phyloP scores from a whole-genome alignment of 2,329 filamentous ascomycete genomes.

The Cucurbitaria berberidis region DNA sequence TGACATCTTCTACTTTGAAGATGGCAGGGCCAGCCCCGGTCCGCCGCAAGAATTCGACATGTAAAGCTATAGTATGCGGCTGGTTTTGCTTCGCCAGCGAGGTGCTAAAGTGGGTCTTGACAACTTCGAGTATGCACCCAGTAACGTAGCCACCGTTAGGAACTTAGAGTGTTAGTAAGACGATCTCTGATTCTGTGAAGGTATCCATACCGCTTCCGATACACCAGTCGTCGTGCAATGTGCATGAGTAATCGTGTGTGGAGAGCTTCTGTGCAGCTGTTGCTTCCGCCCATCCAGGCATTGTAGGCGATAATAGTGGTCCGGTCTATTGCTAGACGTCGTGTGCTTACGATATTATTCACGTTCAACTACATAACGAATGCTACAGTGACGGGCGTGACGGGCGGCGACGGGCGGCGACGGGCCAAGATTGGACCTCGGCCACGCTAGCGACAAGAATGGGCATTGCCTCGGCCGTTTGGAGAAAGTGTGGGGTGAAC shows the following conservation, averaged over 20 bases:
- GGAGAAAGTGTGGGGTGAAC: slow-evolving; percentile 19
- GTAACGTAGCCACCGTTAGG: slow-evolving; percentile 75
- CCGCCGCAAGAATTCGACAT: slow-evolving; percentile 69
- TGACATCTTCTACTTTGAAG: slow-evolving; percentile 67
- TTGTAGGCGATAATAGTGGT: slow-evolving; percentile 16
- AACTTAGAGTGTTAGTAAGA: slow-evolving; percentile 53
- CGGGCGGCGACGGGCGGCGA: too few relatives aligned
- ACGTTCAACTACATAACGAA: neutral
- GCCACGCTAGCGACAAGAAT: slow-evolving; percentile 18
- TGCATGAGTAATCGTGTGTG: slow-evolving; percentile 64
- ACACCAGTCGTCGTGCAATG: slow-evolving; percentile 66
- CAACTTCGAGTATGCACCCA: slow-evolving; percentile 65
- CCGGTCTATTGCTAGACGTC: neutral
- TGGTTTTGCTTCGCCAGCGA: slow-evolving; percentile 64
- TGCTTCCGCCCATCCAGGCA: slow-evolving; percentile 55
- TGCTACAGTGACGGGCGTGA: neutral
- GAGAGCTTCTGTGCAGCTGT: slow-evolving; percentile 56
- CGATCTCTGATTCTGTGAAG: neutral
- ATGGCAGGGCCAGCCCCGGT: slow-evolving; percentile 64
- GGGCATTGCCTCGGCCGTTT: slow-evolving; percentile 30
- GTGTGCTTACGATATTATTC: neutral
- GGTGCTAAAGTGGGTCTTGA: slow-evolving; percentile 63
- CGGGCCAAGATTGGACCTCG: too few relatives aligned
- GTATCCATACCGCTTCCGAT: slow-evolving; percentile 64
- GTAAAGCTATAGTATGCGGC: slow-evolving; percentile 68